Evolutionary conservation across 192 early-diverging fungal species (phyloP).

Genomic region (Coemansia sp.): DNA sequence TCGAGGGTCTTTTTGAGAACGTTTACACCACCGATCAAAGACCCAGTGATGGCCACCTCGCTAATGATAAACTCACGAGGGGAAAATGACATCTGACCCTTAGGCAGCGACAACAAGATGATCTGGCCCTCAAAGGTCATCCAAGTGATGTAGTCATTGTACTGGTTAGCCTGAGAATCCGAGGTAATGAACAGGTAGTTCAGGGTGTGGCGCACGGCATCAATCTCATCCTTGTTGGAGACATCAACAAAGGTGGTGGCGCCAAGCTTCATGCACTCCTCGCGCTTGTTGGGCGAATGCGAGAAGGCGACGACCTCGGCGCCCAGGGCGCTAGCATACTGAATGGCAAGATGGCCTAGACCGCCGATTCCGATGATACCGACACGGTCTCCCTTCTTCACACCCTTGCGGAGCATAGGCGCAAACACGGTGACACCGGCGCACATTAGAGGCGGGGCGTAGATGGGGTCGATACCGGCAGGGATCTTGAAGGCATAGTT

Average conservation of each 20-base stretch:
- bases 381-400: slow-evolving; percentile 66
- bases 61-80: slow-evolving; percentile 49
- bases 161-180: slow-evolving; percentile 42
- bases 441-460: slow-evolving; percentile 77
- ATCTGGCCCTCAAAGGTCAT: slow-evolving; percentile 64
- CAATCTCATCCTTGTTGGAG: slow-evolving; percentile 31
- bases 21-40: slow-evolving; percentile 65
- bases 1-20: slow-evolving; percentile 68
- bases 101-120: slow-evolving; percentile 67
- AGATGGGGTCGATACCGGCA: slow-evolving; percentile 49
- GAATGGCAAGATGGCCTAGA: slow-evolving; percentile 72
- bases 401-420: slow-evolving; percentile 63
- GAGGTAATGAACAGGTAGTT: slow-evolving; percentile 44
- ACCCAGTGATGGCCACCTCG: slow-evolving; percentile 63
- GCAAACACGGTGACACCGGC: slow-evolving; percentile 79
- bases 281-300: slow-evolving; percentile 60
- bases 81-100: slow-evolving; percentile 55
- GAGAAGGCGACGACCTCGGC: slow-evolving; percentile 62
- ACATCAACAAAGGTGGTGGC: slow-evolving; percentile 59
- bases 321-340: slow-evolving; percentile 60
- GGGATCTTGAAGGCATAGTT: slow-evolving; percentile 70
- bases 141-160: slow-evolving; percentile 52
- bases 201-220: slow-evolving; percentile 21
- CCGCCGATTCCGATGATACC: slow-evolving; percentile 82
- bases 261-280: slow-evolving; percentile 59